Evolutionary conservation across 169 alveolate genomes (phyloP).

Genomic region (Prorocentrum cordatum): DNA sequence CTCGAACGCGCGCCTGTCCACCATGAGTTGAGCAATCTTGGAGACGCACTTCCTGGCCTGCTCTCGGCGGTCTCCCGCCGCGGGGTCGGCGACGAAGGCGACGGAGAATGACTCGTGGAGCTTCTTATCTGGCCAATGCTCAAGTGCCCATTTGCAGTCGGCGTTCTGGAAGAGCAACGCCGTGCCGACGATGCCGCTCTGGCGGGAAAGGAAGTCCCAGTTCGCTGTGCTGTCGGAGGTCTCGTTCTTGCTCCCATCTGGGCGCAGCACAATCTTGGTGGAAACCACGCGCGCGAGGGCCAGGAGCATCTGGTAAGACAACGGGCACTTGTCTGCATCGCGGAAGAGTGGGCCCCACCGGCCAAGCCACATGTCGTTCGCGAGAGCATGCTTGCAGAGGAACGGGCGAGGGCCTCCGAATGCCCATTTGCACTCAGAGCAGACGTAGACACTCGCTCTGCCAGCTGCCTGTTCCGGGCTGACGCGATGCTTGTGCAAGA

Average conservation of each 20-base stretch:
- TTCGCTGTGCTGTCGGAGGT: too few species aligned
- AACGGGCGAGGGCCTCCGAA: neutral
- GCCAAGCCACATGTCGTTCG: slow-evolving; percentile 10
- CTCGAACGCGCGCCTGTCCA: too few species aligned
- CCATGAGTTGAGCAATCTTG: too few species aligned
- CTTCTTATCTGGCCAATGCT: neutral
- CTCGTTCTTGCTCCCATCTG: neutral
- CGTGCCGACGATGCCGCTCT: neutral
- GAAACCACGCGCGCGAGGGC: neutral
- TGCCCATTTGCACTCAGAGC: neutral
- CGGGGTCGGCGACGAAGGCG: too few species aligned
- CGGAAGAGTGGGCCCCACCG: neutral
- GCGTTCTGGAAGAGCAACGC: slow-evolving; percentile 1
- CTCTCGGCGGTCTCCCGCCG: too few species aligned
- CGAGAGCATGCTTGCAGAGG: neutral
- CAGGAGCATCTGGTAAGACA: neutral
- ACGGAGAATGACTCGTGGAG: neutral
- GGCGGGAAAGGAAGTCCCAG: neutral
- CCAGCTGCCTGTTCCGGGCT: neutral
- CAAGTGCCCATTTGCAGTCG: neutral
- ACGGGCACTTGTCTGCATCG: neutral
- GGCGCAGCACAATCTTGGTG: neutral
- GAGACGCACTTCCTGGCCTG: too few species aligned
- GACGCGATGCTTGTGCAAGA: neutral
- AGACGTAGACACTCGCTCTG: neutral